Conservation (phyloP, 1,284 basidiomycete species). For the Marasmius oreades region DNA sequence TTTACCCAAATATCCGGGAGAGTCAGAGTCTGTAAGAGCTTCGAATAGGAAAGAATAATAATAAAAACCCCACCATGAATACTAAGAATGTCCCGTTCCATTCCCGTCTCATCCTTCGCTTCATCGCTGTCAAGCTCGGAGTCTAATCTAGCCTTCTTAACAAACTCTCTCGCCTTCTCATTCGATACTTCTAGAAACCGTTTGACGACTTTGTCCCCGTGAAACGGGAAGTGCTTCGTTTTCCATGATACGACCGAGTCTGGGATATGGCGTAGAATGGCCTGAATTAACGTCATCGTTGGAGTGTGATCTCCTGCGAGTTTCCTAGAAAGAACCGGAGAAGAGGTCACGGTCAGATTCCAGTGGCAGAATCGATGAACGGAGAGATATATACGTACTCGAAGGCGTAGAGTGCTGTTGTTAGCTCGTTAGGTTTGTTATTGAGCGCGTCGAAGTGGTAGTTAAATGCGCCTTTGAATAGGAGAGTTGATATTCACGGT, state of each 20-base stretch:
- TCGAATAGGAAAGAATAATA: background rate
- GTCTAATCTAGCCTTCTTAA: background rate
- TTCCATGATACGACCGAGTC: background rate
- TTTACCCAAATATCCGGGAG: background rate
- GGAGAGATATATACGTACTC: background rate
- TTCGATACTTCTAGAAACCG: background rate
- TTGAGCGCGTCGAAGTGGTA: slow-evolving; percentile 5
- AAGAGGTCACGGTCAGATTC: too few relatives aligned
- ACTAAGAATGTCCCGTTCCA: slow-evolving; percentile 22
- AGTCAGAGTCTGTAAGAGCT: too few relatives aligned
- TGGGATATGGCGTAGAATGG: background rate
- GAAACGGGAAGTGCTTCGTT: background rate
- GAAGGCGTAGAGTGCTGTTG: background rate
- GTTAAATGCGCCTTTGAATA: background rate
- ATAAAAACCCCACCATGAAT: slow-evolving; percentile 18
- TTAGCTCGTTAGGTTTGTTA: background rate
- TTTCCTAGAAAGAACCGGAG: background rate
- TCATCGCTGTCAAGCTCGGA: background rate
- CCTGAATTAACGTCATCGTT: background rate
- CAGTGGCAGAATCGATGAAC: too few relatives aligned
- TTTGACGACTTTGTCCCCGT: background rate
- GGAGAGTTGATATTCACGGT: background rate
- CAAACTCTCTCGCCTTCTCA: background rate
- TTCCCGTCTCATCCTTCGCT: background rate
- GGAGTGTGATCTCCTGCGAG: background rate